Evolutionary conservation across 495 filamentous ascomycete genomes (phyloP).

Genomic region (Letharia columbiana): DNA sequence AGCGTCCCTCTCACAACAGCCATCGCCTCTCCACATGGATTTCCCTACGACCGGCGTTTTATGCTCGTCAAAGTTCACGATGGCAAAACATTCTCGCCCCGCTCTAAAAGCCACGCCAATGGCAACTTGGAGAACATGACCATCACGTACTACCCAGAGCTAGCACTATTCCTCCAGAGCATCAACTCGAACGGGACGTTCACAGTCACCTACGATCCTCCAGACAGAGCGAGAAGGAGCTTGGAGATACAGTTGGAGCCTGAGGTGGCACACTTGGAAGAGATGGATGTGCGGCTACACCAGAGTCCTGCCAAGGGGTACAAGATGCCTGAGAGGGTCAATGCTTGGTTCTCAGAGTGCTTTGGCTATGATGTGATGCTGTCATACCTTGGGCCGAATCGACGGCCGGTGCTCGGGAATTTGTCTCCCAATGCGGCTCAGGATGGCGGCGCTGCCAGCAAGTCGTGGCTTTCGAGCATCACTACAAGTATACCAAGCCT

Average conservation of each 20-base stretch:
- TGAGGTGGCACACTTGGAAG: constrained; percentile 39
- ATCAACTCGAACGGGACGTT: constrained; percentile 34
- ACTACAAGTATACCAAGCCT: constrained; percentile 31
- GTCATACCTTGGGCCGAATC: constrained; percentile 58
- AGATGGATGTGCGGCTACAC: constrained; percentile 53
- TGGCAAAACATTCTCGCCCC: constrained; percentile 24
- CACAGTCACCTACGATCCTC: constrained; percentile 43
- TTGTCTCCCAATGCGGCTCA: constrained; percentile 30
- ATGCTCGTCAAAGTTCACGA: constrained; percentile 57
- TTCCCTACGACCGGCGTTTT: constrained; percentile 68
- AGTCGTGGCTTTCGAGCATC: constrained; percentile 42
- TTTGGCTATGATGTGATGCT: constrained; percentile 61
- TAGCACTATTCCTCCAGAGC: constrained; percentile 58
- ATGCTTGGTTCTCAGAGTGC: constrained; percentile 63
- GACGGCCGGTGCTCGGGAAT: constrained; percentile 56
- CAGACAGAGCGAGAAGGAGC: constrained; percentile 23
- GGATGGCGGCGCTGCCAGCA: not conserved
- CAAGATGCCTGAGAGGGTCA: constrained; percentile 57
- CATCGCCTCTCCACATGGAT: constrained; percentile 54
- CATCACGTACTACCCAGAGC: constrained; percentile 51
- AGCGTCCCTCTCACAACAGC: constrained; percentile 50
- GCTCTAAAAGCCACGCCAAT: constrained; percentile 11
- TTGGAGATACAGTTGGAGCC: constrained; percentile 56
- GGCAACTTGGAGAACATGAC: constrained; percentile 55
- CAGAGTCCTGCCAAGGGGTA: constrained; percentile 54